Percentiles rank a stretch among this genome's conserved stretches.
These are phyloP conservation scores for Excoecaria cochinchinensis DNA, from an alignment of 345 rosid species.

Conservation along the genomic window DNA sequence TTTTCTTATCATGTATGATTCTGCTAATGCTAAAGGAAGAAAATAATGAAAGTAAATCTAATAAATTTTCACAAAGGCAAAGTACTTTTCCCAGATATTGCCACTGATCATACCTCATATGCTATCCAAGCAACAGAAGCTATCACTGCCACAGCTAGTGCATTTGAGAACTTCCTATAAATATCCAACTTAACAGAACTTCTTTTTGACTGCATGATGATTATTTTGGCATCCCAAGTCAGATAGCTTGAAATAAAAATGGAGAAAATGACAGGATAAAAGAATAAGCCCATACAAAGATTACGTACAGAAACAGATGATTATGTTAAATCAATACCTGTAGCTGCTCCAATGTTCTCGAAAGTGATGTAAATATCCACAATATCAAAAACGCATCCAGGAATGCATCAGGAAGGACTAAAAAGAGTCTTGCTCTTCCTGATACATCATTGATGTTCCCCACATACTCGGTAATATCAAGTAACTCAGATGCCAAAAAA, in stretches of 20 bases:
- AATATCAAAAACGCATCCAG: constrained; percentile 90
- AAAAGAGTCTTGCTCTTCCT: constrained; percentile 83
- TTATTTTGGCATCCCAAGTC: constrained; percentile 8
- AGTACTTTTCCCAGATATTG: not conserved
- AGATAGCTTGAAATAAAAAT: not conserved
- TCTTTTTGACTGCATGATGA: constrained; percentile 61
- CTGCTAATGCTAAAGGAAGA: not conserved
- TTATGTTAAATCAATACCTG: constrained; percentile 49
- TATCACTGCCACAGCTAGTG: constrained; percentile 73
- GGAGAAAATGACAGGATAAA: not conserved
- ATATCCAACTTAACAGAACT: constrained; percentile 82
- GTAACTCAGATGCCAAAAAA: constrained; percentile 86
- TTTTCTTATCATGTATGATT: not conserved
- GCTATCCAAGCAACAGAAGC: constrained; percentile 87
- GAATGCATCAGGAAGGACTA: constrained; percentile 90
- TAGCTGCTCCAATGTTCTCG: constrained; percentile 74
- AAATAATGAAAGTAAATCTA: not conserved
- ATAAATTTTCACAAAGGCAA: not conserved
- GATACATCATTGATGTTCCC: constrained; percentile 85
- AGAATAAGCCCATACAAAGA: not conserved
- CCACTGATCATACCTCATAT: constrained; percentile 64
- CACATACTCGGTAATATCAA: constrained; percentile 82
- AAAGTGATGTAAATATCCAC: constrained; percentile 93
- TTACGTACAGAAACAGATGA: not conserved
- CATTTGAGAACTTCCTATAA: constrained; percentile 95